Evolutionary conservation across 768 basidiomycete species (phyloP).

Genomic region (Phanerochaete sordida): DNA sequence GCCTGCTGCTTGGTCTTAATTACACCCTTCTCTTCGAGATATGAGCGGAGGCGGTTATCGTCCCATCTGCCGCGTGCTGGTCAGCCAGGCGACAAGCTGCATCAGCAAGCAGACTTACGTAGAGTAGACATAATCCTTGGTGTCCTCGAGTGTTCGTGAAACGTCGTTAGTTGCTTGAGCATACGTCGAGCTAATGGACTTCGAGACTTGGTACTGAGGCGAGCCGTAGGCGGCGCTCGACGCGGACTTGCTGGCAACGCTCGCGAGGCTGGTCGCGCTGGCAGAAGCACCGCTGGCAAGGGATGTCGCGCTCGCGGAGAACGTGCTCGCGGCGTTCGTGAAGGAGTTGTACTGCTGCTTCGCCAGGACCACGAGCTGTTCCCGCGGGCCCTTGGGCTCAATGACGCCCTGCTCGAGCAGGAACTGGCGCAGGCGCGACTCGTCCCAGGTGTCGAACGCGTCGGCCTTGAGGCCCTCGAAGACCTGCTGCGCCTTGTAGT

Average conservation of each 20-base stretch:
- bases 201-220: slow-evolving; percentile 33
- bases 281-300: slow-evolving; percentile 18
- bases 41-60: slow-evolving; percentile 66
- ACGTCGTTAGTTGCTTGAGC: slow-evolving; percentile 54
- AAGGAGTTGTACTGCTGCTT: slow-evolving; percentile 57
- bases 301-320: slow-evolving; percentile 52
- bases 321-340: slow-evolving; percentile 54
- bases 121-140: slow-evolving; percentile 86
- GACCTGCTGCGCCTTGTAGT: slow-evolving; percentile 55
- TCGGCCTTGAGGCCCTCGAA: slow-evolving; percentile 58
- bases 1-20: slow-evolving; percentile 60
- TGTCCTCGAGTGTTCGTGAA: slow-evolving; percentile 53
- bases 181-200: slow-evolving; percentile 30
- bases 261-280: slow-evolving; percentile 36
- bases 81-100: too few relatives aligned
- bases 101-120: slow-evolving; percentile 35
- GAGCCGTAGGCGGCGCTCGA: slow-evolving; percentile 42
- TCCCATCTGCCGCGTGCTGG: slow-evolving; percentile 46
- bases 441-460: slow-evolving; percentile 81
- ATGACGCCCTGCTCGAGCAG: slow-evolving; percentile 86
- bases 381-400: slow-evolving; percentile 71
- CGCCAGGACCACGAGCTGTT: slow-evolving; percentile 78
- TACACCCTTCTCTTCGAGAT: slow-evolving; percentile 73
- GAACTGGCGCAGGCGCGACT: slow-evolving; percentile 76
- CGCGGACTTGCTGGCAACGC: slow-evolving; percentile 16